phyloP scores from a whole-genome alignment of 768 basidiomycete genomes.

The Boletus rufocinnamomeus region DNA sequence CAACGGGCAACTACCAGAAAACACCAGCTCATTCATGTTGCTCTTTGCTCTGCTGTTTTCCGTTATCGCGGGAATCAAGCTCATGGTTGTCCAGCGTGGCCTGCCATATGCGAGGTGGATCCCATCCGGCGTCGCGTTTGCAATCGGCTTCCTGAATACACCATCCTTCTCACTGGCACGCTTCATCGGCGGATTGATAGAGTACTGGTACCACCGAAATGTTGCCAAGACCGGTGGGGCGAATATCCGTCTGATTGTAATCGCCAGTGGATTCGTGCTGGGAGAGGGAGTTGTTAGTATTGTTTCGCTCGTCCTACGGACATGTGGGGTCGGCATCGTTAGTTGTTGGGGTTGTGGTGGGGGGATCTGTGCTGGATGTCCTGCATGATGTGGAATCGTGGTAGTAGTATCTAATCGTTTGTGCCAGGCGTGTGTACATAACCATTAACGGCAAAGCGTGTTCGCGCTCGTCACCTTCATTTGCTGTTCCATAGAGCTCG shows the following conservation, averaged over 20 bases:
- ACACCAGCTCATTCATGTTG: conserved; percentile 77
- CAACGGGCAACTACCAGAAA: conserved; percentile 79
- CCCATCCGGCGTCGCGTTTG: conserved; percentile 92
- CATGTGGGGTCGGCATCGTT: conserved; percentile 67
- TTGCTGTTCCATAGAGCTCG: background rate
- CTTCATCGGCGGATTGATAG: conserved; percentile 82
- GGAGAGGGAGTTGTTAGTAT: conserved; percentile 93
- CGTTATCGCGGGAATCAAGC: conserved; percentile 65
- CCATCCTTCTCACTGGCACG: conserved; percentile 94
- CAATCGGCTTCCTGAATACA: conserved; percentile 94
- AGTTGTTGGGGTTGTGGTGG: conserved; percentile 90
- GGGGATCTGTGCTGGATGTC: conserved; percentile 72
- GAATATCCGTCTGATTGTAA: conserved; percentile 77
- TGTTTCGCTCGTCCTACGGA: conserved; percentile 71
- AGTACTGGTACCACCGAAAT: conserved; percentile 64
- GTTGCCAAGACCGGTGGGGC: conserved; percentile 49
- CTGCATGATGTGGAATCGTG: conserved; percentile 32
- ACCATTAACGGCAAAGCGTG: conserved; percentile 10
- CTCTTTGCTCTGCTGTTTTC: conserved; percentile 73
- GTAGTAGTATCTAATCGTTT: background rate
- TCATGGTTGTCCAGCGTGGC: conserved; percentile 50
- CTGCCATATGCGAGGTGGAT: conserved; percentile 71
- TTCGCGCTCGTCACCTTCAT: conserved; percentile 2
- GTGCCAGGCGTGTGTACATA: conserved; percentile 7
- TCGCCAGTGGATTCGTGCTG: conserved; percentile 94